A percentile compares a stretch with the other conserved stretches of the same genome.
phyloP scores from a whole-genome alignment of 768 basidiomycete genomes.

The Tulasnella sp. region DNA sequence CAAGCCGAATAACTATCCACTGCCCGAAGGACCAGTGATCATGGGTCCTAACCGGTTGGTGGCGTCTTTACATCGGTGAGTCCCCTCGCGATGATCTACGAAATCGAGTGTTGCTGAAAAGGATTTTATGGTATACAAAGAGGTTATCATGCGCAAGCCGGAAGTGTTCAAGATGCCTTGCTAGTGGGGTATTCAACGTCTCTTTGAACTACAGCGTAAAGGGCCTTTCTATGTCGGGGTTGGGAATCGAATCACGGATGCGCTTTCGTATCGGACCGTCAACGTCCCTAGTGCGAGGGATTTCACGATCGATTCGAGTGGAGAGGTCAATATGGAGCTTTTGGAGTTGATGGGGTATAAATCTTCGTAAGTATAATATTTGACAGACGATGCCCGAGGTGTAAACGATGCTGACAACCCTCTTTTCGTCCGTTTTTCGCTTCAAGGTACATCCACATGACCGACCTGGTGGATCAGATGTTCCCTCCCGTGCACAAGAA shows the following conservation, averaged over 20 bases:
- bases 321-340: constrained; percentile 95
- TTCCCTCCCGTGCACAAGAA: constrained; percentile 93
- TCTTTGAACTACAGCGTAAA: constrained; percentile 62
- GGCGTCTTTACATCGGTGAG: constrained; percentile 86
- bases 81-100: neutral
- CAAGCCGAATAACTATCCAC: constrained; percentile 88
- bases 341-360: too few relatives aligned
- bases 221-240: constrained; percentile 92
- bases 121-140: constrained; percentile 40
- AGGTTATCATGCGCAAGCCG: constrained; percentile 98
- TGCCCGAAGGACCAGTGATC: constrained; percentile 98
- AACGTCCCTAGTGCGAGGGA: constrained; percentile 90
- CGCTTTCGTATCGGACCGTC: constrained; percentile 95
- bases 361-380: too few relatives aligned
- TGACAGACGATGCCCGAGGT: too few relatives aligned
- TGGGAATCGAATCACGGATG: constrained; percentile 98
- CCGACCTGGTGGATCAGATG: constrained; percentile 98
- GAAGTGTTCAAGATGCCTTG: constrained; percentile 99
- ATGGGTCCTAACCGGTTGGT: constrained; percentile 97
- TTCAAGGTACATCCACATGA: too few relatives aligned
- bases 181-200: constrained; percentile 82
- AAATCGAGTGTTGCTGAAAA: neutral
- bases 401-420: too few relatives aligned
- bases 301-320: constrained; percentile 91
- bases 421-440: too few relatives aligned